Conservation (phyloP, 2,329 filamentous ascomycete genomes). For the Venturia effusa region DNA sequence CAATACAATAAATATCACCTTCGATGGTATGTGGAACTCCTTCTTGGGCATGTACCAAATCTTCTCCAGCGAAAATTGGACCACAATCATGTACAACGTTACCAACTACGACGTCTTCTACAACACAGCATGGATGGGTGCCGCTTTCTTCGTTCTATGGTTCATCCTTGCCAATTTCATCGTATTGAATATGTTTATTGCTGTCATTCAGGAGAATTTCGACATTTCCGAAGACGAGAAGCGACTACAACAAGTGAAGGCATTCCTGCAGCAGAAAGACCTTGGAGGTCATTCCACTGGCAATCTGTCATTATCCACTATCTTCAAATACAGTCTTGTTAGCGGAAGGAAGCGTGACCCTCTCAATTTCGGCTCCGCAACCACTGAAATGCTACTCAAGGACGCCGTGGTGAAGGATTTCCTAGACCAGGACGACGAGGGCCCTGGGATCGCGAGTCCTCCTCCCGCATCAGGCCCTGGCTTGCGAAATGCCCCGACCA, state of each 20-base stretch:
- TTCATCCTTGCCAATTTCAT: slow-evolving; percentile 94
- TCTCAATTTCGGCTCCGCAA: slow-evolving; percentile 81
- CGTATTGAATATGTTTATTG: slow-evolving; percentile 99
- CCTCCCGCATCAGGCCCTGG: slow-evolving; percentile 12
- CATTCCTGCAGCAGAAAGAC: slow-evolving; percentile 86
- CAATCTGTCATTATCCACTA: slow-evolving; percentile 62
- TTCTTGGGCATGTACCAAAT: slow-evolving; percentile 98
- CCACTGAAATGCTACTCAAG: slow-evolving; percentile 92
- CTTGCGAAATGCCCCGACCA: slow-evolving; percentile 28
- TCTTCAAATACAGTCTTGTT: slow-evolving; percentile 52
- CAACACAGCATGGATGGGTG: slow-evolving; percentile 83
- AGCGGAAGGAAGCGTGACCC: slow-evolving; percentile 61
- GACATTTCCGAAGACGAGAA: slow-evolving; percentile 98
- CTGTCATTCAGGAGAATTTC: slow-evolving; percentile 98
- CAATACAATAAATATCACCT: slow-evolving; percentile 58
- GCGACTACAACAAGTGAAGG: slow-evolving; percentile 88
- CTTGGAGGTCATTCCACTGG: slow-evolving; percentile 45
- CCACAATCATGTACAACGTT: slow-evolving; percentile 69
- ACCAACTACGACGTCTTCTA: slow-evolving; percentile 55
- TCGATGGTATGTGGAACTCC: slow-evolving; percentile 85
- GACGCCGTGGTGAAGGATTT: slow-evolving; percentile 94
- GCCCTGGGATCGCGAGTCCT: slow-evolving; percentile 12
- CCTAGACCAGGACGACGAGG: slow-evolving; percentile 57
- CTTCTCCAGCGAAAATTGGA: slow-evolving; percentile 95
- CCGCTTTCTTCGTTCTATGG: slow-evolving; percentile 86